Base-by-base conservation (phyloP, 768 basidiomycete genomes). In the Hebeloma cylindrosporum region DNA sequence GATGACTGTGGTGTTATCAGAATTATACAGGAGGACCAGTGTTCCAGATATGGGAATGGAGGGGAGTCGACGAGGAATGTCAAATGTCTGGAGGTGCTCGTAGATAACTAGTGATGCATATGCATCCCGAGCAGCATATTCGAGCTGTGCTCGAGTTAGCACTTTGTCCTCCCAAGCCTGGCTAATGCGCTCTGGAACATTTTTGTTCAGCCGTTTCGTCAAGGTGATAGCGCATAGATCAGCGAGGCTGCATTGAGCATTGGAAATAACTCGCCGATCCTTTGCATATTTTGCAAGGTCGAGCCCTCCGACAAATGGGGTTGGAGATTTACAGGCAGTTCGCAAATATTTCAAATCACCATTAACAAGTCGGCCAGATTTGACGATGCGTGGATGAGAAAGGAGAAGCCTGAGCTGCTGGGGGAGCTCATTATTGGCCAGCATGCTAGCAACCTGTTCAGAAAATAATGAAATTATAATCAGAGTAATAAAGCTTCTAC, bases 261-360 rank as follows among this genome's bases (percentile, higher is more conserved):
- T 49, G 1, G 49, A 22, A 2, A 56, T 37, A 3, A 58, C 17
- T 7, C 50, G 37, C 3, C 56, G 47, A 3, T 62, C 56, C 38
- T 68, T 68, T 2, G 65, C 63, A 34, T 57, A 40, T 2, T 40
- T 38, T 4, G 55, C 64, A 41, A 69, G 55, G 29, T 68, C 59
- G 30, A 67, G 16, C 7, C 34, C 59, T 17, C 63, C 62, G 13
- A 35, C 33, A 45, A 68, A 66, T 4, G 51, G 39, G 2, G 25
- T 20, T 14, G 43, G 16, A 0, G 47, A 48, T 5, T 47, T 17
- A 14, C 47, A 50, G 13, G 56, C 48, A 4, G 48, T 45, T 32
- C 56, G 50, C 13, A 65, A 46, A 16, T 37, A 46, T 20, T 40
- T 51, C 4, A 66, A 39, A 37, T 65, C 64, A 17, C 44, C 34